Percentiles rank a stretch among this genome's conserved stretches.
phyloP scores from a whole-genome alignment of 2,329 filamentous ascomycete genomes.

The Magnaporthiopsis rhizophila region DNA sequence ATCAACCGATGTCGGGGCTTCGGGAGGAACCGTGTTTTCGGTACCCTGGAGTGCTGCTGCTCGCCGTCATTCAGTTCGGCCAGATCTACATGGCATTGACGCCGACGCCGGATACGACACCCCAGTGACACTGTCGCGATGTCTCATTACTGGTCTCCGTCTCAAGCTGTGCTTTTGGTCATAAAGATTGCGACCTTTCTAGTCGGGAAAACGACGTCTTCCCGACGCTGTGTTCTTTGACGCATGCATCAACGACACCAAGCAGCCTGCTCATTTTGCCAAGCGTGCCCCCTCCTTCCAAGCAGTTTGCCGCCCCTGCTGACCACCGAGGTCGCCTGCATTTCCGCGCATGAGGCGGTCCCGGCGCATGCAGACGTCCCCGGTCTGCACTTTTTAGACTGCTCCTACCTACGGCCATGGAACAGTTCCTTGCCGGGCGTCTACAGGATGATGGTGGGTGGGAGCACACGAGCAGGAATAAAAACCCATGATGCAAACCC shows the following conservation, averaged over 20 bases:
- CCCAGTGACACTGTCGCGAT: neutral
- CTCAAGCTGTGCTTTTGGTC: neutral
- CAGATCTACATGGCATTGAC: neutral
- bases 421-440: too few relatives aligned
- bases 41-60: neutral
- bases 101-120: neutral
- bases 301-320: neutral
- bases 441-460: neutral
- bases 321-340: neutral
- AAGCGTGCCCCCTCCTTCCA: neutral
- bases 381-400: too few relatives aligned
- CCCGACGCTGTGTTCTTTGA: neutral
- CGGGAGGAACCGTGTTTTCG: slow-evolving; percentile 7
- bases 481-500: neutral
- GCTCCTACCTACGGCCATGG: too few relatives aligned
- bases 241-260: neutral
- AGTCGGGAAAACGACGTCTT: neutral
- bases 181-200: neutral
- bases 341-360: neutral
- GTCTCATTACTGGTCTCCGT: neutral
- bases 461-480: neutral
- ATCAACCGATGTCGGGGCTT: slow-evolving; percentile 2
- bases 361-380: neutral
- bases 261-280: neutral
- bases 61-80: neutral